phyloP scores from a whole-genome alignment of 208 protist species.

The Acanthamoeba triangularis region DNA sequence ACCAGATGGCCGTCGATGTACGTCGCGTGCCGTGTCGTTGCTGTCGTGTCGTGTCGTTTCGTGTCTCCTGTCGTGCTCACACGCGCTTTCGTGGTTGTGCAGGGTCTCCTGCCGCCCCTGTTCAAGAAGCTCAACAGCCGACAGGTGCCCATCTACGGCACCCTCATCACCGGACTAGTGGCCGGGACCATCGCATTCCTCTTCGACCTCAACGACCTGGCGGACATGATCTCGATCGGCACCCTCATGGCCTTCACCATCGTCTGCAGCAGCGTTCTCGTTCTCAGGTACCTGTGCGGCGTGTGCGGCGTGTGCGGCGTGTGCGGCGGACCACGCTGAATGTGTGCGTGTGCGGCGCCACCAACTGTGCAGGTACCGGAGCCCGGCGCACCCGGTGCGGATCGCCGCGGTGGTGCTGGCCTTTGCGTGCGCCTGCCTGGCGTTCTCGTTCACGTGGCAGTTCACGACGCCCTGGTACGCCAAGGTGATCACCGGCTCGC shows the following conservation, averaged over 20 bases:
- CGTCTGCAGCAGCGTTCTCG: constrained; percentile 81
- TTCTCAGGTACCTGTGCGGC: constrained; percentile 58
- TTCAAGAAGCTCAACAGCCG: constrained; percentile 73
- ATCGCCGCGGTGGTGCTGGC: not conserved
- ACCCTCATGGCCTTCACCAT: constrained; percentile 84
- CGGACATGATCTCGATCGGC: constrained; percentile 84
- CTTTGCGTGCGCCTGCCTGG: not conserved
- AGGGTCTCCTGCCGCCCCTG: constrained; percentile 78
- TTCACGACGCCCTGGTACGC: constrained; percentile 42
- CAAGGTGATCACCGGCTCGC: not conserved
- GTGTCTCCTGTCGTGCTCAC: not conserved
- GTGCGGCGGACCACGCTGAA: not conserved
- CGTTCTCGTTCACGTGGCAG: constrained; percentile 60
- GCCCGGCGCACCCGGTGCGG: not conserved
- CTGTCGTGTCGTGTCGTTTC: not conserved
- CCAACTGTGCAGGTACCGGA: constrained; percentile 27
- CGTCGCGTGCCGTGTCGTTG: not conserved
- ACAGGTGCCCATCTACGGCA: constrained; percentile 79
- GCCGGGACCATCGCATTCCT: constrained; percentile 74
- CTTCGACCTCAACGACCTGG: constrained; percentile 75
- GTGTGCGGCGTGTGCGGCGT: no score
- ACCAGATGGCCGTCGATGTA: constrained; percentile 84
- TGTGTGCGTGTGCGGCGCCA: not conserved
- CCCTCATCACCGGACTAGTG: constrained; percentile 77
- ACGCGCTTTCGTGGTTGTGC: not conserved